Base-by-base conservation (phyloP, 2,329 filamentous ascomycete genomes). In the Sarocladiaceae sp. region DNA sequence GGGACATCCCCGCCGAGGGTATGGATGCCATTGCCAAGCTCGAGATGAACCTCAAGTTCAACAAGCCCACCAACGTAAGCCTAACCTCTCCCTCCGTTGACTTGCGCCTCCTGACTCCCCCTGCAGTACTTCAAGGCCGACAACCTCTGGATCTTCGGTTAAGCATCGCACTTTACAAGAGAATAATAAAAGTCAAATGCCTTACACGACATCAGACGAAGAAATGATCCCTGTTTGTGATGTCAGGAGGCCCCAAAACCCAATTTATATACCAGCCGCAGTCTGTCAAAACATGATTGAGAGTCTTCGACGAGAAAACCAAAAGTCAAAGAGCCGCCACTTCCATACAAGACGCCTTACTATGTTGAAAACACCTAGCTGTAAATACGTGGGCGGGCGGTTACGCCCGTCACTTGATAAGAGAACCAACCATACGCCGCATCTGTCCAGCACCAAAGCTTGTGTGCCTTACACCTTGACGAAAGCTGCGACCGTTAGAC, bases 51-150 rank as follows among this genome's bases (percentile, higher is more conserved):
- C 68, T 88, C 59, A 78, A 84, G 57, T 89, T 90, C 68, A 90
- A 90, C 68, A 80, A 88, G 66, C 86, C 85, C 43, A 69, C 76
- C 48, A 81, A 80, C 61, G 81, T 84, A 57, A 76, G 80, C 73
- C 24, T 3, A 18, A 20, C 31, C 15, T 19, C 26, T 11, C n/a
- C 15, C 16, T 24, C 15, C 13, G 20, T 10, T 26, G n/a, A 6
- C n/a, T 15, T 29, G 15, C 16, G 3, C 18, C 33, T 35, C 11
- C 16, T 23, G 18, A 5, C 32, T n/a, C 45, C 35, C 13, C 21
- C 23, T 12, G 9, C 18, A 77, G 73, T 78, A 78, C 66, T 78
- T 78, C 64, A 50, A 63, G 43, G 73, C 72, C 45, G 71, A 77
- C 53, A 66, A 69, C 60, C 73, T 78, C 60, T 77, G 68, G 69